Conservation (phyloP, 164 flowering plant genomes). For the Kalanchoe fedtschenkoi region DNA sequence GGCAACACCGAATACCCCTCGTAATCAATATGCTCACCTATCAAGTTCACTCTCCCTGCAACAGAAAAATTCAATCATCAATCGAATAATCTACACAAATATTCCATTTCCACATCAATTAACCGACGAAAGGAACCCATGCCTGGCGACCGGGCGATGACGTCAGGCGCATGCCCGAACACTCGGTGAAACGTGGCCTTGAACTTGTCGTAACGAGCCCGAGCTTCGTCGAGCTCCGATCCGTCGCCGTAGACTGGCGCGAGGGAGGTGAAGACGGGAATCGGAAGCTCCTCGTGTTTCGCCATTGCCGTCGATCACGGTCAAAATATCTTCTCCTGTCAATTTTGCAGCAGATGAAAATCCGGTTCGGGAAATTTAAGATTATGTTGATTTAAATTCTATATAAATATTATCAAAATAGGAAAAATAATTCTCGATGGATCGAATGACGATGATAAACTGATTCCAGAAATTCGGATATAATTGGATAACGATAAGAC, state of each 20-base stretch:
- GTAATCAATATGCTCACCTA: conserved; percentile 94
- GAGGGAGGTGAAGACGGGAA: conserved; percentile 49
- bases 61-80: neutral
- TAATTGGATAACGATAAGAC: no score
- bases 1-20: conserved; percentile 97
- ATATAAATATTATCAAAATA: no score
- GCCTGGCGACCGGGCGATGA: conserved; percentile 95
- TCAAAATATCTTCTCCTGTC: no score
- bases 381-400: no score
- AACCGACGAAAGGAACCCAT: neutral
- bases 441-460: no score
- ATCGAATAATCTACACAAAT: neutral
- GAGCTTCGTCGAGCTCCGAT: conserved; percentile 67
- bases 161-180: conserved; percentile 54
- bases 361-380: no score
- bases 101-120: neutral
- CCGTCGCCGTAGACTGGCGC: conserved; percentile 79
- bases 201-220: conserved; percentile 47
- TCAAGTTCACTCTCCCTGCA: conserved; percentile 91
- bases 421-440: no score
- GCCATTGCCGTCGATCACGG: conserved; percentile 41
- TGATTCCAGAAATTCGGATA: no score
- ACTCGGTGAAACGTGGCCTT: conserved; percentile 52
- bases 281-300: conserved; percentile 63
- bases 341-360: no score